Evolutionary conservation across 768 basidiomycete genomes (phyloP), one percentile per base, ranked within the genome.

Genomic region (Amanita subjunquillea): DNA sequence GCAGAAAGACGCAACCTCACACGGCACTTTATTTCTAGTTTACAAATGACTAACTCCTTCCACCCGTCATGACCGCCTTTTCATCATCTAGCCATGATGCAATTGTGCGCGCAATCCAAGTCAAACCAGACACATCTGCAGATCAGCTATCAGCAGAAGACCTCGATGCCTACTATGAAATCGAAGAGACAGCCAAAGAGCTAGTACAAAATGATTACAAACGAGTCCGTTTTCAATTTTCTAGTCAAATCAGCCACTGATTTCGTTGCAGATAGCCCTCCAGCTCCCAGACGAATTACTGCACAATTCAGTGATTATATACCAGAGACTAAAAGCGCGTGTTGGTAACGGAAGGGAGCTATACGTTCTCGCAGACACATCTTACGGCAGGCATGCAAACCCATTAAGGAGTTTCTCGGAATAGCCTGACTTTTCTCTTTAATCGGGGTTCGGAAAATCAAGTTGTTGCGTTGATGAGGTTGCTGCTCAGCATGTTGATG

Each of bases 391-490:
- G 94, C 82, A 70, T 56, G 42, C 39, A 53, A 12, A 43, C 38
- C 20, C 27, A 54, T 37, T 45, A n/a, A 17, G 32, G 29, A 42
- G 46, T 40, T 23, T 17, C 23, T 29, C 34, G 20, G n/a, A 47
- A 53, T 47, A 17, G 29, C 50, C 30, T 40, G 9, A 50, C 9
- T 38, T 43, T 15, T 8, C 27, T 46, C 47, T 52, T 25, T 15
- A 17, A 34, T 27, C 23, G 48, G 27, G 47, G 45, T 48, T 22
- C 23, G n/a, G 13, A 27, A 32, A 50, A 39, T 48, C 29, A 60
- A 93, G 94, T 60, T 99, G 96, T 61, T 98, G 96, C 63, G 91
- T 95, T 2, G 96, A 99, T 61, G 91, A 97, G 59, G 87, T 98
- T 4, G 87, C 93, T 4, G 93, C 95, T 3, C 85, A 92, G 60